These are phyloP conservation scores for Fusarium sp. DNA, from an alignment of 2,329 filamentous ascomycete species.

Conservation along the genomic window DNA sequence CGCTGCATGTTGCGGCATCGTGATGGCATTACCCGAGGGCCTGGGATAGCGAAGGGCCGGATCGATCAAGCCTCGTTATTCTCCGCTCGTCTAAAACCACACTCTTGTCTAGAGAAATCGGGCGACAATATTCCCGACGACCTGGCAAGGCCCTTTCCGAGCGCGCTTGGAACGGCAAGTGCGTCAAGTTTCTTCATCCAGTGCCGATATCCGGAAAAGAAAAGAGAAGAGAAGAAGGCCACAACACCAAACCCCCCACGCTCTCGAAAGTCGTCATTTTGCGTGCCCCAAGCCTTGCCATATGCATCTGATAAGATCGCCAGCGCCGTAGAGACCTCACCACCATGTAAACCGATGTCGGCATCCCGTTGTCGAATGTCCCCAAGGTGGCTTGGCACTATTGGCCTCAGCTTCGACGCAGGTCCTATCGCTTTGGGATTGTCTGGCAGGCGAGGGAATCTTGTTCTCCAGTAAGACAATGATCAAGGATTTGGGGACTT, in stretches of 20 bases:
- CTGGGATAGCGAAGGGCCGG: background rate
- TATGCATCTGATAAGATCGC: constrained; percentile 23
- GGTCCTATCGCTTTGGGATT: constrained; percentile 18
- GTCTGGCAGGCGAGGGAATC: constrained; percentile 8
- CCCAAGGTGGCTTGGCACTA: constrained; percentile 12
- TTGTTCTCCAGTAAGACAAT: constrained; percentile 18
- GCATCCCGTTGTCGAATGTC: constrained; percentile 13
- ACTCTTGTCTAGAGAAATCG: background rate
- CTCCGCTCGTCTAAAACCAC: background rate
- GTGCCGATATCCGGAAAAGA: background rate
- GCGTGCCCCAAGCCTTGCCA: background rate
- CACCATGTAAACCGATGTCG: constrained; percentile 20
- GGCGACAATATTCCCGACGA: constrained; percentile 1
- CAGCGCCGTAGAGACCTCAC: background rate
- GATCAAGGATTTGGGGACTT: background rate
- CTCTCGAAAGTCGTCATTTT: background rate
- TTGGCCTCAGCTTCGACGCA: constrained; percentile 4
- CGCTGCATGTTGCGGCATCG: constrained; percentile 3
- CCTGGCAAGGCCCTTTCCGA: background rate
- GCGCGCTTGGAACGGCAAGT: background rate
- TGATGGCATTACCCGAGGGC: constrained; percentile 6
- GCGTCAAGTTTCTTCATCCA: background rate
- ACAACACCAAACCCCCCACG: constrained; percentile 3
- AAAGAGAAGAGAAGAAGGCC: too few species aligned
- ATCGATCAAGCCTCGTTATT: constrained; percentile 1